phyloP scores from a whole-genome alignment of 1,139 yeast species.

The Meyerozyma carpophila region DNA sequence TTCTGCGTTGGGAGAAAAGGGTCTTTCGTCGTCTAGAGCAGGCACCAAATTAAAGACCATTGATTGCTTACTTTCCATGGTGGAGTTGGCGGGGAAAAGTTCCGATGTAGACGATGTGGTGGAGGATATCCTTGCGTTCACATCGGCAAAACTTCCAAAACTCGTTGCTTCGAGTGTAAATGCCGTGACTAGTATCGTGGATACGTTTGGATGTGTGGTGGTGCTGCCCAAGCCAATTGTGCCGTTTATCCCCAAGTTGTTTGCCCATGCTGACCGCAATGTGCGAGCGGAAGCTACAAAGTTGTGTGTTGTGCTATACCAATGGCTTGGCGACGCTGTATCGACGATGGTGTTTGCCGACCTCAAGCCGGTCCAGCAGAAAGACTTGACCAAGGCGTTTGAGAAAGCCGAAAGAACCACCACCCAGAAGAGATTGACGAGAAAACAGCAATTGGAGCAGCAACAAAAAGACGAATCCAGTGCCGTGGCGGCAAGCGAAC shows the following conservation, averaged over 20 bases:
- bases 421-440: conserved; percentile 52
- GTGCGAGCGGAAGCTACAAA: conserved; percentile 78
- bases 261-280: conserved; percentile 81
- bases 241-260: conserved; percentile 59
- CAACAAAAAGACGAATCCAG: conserved; percentile 12
- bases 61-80: conserved; percentile 56
- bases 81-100: conserved; percentile 47
- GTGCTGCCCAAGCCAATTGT: conserved; percentile 53
- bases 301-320: conserved; percentile 64
- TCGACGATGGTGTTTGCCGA: conserved; percentile 58
- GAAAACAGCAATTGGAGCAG: conserved; percentile 32
- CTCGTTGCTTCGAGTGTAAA: conserved; percentile 64
- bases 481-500: conserved; percentile 10
- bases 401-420: conserved; percentile 41
- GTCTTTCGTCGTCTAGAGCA: conserved; percentile 68
- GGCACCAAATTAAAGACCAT: conserved; percentile 65
- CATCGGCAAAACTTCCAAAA: conserved; percentile 68
- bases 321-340: conserved; percentile 70
- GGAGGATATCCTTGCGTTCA: conserved; percentile 60
- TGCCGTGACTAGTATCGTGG: conserved; percentile 53
- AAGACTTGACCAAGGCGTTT: conserved; percentile 70
- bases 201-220: conserved; percentile 69
- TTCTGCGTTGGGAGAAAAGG: conserved; percentile 69
- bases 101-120: conserved; percentile 56
- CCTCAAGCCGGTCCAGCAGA: conserved; percentile 88